These are phyloP conservation scores for Solioccasus polychromus DNA, from an alignment of 768 basidiomycete genomes.

Conservation along the genomic window DNA sequence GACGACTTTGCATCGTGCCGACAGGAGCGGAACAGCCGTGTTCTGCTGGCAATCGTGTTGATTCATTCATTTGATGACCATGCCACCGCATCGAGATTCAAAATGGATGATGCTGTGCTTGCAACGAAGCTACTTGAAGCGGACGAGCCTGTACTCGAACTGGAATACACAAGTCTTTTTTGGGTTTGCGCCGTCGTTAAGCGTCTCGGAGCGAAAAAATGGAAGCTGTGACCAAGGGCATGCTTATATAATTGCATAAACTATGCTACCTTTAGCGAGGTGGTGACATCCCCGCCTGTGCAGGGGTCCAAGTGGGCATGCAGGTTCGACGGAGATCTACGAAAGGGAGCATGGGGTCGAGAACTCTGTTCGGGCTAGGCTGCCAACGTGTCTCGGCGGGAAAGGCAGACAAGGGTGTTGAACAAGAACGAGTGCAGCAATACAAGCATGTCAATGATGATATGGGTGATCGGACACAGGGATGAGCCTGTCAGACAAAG, in stretches of 20 bases:
- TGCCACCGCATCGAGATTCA: conserved; percentile 20
- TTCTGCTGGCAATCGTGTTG: conserved; percentile 18
- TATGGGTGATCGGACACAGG: conserved; percentile 4
- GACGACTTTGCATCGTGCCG: conserved; percentile 20
- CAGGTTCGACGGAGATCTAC: conserved; percentile 27
- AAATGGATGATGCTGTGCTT: conserved; percentile 13
- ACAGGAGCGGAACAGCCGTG: conserved; percentile 19
- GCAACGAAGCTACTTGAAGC: conserved; percentile 21
- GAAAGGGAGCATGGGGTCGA: not conserved
- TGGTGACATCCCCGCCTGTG: conserved; percentile 9
- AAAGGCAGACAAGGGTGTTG: conserved; percentile 7
- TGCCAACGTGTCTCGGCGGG: no score
- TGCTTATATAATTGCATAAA: conserved; percentile 24
- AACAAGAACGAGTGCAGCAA: conserved; percentile 13
- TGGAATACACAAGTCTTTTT: conserved; percentile 11
- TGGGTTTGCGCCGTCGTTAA: conserved; percentile 16
- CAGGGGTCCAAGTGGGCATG: conserved; percentile 18
- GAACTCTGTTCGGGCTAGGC: conserved; percentile 16
- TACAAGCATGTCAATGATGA: conserved; percentile 8
- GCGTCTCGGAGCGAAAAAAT: conserved; percentile 28
- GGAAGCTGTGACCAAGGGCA: conserved; percentile 21
- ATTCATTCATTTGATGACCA: conserved; percentile 19
- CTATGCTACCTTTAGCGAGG: conserved; percentile 16
- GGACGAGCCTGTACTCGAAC: conserved; percentile 6
- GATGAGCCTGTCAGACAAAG: conserved; percentile 6